Base-by-base conservation (phyloP, 2,329 filamentous ascomycete species). In the Trichoderma hamatum region DNA sequence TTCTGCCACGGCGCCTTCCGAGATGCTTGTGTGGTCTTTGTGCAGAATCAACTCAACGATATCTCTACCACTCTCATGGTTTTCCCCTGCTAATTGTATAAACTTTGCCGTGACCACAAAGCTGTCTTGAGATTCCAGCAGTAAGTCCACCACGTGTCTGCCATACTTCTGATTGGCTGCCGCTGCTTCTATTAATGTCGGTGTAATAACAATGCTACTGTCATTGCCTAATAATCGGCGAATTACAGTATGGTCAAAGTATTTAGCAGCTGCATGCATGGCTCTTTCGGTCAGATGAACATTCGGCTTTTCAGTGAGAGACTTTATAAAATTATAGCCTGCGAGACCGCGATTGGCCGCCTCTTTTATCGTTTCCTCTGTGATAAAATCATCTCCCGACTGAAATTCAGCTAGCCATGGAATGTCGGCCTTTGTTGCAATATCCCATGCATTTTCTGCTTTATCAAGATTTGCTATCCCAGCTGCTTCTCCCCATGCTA, bases 401-500 rank as follows among this genome's bases (percentile, higher is more conserved):
- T 34, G 43, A 19, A 62, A 51, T 0, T 60, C n/a, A 14, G 28
- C 11, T 16, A 52, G 5, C 51, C 34, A 66, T 56, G 52, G 63
- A 26, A 66, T 46, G 16, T 58, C 7, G 21, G 52, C 51, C 11
- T 11, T 56, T 11, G 52, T 49, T 34, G 63, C n/a, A 43, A 61
- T 61, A 46, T 61, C 58, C 59, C 59, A 61, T n/a, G 39, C 5
- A 61, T 61, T 30, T 30, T 11, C 13, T 14, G 59, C 59, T 30
- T 30, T 21, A 4, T 61, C 36, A n/a, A 61, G 4, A 30, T 61
- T 61, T 2, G 36, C 36, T 61, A 61, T 28, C 10, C 39, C 24
- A 43, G 59, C 59, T 28, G 21, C 21, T 60, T 60, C 56, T 26
- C 56, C 56, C 36, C 59, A 61, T 49, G 39, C 36, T 10, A 61